Evolutionary conservation across 2,329 filamentous ascomycete genomes (phyloP).

Genomic region (Coniosporium tulheliwenetii): DNA sequence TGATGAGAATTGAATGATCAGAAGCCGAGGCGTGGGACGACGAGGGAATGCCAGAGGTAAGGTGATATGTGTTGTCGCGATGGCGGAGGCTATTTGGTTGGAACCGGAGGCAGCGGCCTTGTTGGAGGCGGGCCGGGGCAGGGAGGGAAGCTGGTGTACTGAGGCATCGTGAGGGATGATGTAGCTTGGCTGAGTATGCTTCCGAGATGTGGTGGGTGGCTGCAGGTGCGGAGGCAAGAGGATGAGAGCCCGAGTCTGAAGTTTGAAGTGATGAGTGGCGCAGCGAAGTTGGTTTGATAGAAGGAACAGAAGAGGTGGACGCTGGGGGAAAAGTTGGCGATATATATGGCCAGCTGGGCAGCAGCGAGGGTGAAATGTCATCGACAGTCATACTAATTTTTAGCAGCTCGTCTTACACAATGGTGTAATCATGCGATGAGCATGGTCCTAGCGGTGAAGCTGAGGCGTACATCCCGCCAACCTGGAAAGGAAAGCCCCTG

Average conservation of each 20-base stretch:
- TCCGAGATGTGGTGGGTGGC: conserved; percentile 5
- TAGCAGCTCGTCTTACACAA: no score
- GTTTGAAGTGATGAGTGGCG: background rate
- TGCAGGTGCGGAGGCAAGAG: background rate
- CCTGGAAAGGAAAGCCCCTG: no score
- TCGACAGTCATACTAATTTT: no score
- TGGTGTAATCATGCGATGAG: no score
- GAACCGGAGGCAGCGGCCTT: conserved; percentile 29
- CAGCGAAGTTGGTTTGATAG: no score
- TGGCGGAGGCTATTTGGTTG: conserved; percentile 18
- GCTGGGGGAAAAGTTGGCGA: background rate
- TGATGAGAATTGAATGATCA: no score
- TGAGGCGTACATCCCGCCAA: no score
- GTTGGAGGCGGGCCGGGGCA: conserved; percentile 32
- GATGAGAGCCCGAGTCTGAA: background rate
- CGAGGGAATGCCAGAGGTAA: no score
- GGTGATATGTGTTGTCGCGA: background rate
- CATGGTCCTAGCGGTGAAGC: no score
- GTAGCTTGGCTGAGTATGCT: conserved; percentile 8
- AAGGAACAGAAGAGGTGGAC: background rate
- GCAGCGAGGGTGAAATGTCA: no score
- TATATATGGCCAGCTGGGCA: background rate
- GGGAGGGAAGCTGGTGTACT: conserved; percentile 26
- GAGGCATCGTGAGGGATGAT: conserved; percentile 21
- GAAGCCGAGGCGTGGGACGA: no score